Percentiles rank a stretch among this genome's conserved stretches.
phyloP scores from a whole-genome alignment of 2,329 filamentous ascomycete species.

The Bimuria novae-zelandiae region DNA sequence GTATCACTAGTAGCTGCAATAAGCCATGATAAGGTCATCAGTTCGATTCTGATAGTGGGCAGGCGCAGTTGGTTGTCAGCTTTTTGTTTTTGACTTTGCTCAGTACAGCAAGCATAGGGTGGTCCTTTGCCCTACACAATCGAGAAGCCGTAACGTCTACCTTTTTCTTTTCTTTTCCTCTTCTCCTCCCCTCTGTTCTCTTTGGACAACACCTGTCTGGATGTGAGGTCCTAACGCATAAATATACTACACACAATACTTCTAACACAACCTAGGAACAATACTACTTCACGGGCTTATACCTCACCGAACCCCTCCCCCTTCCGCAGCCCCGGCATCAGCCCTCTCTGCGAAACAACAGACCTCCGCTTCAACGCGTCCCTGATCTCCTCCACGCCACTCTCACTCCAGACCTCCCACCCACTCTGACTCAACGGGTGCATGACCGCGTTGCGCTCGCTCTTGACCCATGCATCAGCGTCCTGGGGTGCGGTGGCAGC shows the following conservation, averaged over 20 bases:
- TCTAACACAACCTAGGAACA: too few species aligned
- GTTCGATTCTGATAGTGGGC: slow-evolving; percentile 46
- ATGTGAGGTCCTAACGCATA: too few species aligned
- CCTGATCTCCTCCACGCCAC: slow-evolving; percentile 45
- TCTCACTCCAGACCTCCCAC: slow-evolving; percentile 40
- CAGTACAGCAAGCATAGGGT: too few species aligned
- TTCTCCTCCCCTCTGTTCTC: too few species aligned
- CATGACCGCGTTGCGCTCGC: slow-evolving; percentile 56
- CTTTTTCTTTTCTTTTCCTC: too few species aligned
- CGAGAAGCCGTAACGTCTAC: too few species aligned
- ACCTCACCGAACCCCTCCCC: not conserved
- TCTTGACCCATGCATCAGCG: slow-evolving; percentile 56
- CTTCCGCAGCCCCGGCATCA: not conserved
- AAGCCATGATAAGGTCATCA: slow-evolving; percentile 43
- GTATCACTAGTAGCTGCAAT: slow-evolving; percentile 42
- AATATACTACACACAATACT: too few species aligned
- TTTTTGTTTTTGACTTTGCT: slow-evolving; percentile 2
- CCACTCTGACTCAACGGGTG: slow-evolving; percentile 56
- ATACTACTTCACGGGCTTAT: too few species aligned
- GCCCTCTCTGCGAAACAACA: not conserved
- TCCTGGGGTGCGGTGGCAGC: slow-evolving; percentile 60
- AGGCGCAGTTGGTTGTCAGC: slow-evolving; percentile 13
- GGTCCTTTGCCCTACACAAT: too few species aligned
- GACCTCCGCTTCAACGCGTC: slow-evolving; percentile 45
- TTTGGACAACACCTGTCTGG: too few species aligned